Conservation (phyloP, 176 grass and related monocot genomes). For the Musa itinerans region DNA sequence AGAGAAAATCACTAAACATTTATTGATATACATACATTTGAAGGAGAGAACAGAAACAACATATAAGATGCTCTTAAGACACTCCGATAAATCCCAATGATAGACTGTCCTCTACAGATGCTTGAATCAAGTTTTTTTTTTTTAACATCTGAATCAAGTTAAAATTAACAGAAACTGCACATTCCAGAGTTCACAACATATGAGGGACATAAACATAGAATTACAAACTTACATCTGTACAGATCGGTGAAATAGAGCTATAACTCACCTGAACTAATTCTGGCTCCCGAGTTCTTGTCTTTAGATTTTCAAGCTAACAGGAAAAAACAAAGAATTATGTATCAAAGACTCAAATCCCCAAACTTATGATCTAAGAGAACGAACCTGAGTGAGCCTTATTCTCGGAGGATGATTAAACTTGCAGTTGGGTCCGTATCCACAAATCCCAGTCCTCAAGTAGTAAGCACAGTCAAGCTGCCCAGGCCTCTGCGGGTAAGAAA, state of each 20-base stretch:
- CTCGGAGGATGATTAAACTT: slow-evolving; percentile 20
- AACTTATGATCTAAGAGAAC: background rate
- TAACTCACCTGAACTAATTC: background rate
- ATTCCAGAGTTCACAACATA: too few species aligned
- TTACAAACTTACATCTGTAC: background rate
- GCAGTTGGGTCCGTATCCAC: slow-evolving; percentile 1
- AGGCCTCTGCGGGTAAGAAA: slow-evolving; percentile 3
- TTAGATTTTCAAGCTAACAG: background rate
- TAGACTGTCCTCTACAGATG: background rate
- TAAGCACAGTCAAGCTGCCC: background rate
- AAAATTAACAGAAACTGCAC: too few species aligned
- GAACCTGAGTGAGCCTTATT: background rate
- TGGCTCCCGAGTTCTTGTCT: background rate
- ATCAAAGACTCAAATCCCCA: too few species aligned
- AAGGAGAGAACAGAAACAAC: too few species aligned
- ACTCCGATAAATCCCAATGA: background rate
- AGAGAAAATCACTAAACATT: too few species aligned
- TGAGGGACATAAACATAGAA: too few species aligned
- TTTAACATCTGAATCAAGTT: too few species aligned
- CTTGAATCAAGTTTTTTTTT: too few species aligned
- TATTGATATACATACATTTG: too few species aligned
- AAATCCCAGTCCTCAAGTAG: slow-evolving; percentile 11
- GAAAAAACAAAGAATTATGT: background rate
- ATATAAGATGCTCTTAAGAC: background rate
- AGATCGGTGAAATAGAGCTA: background rate